phyloP scores from a whole-genome alignment of 768 basidiomycete genomes.

The Gyrodon lividus region DNA sequence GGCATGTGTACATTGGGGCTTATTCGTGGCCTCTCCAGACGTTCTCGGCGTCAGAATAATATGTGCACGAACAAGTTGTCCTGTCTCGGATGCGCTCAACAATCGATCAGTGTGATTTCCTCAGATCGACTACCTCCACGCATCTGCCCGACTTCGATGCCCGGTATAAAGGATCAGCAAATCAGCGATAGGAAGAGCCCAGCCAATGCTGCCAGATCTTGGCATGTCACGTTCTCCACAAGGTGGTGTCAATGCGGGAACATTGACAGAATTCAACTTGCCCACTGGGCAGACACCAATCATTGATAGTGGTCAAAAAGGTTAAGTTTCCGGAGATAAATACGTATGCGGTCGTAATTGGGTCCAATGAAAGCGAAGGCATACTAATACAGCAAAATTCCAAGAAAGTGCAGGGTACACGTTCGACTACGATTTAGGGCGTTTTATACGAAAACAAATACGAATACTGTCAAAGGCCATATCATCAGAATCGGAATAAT shows the following conservation, averaged over 20 bases:
- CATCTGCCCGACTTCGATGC: slow-evolving; percentile 16
- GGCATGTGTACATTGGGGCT: slow-evolving; percentile 10
- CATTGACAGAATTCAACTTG: slow-evolving; percentile 1
- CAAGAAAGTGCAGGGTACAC: slow-evolving; percentile 29
- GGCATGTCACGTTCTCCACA: not conserved
- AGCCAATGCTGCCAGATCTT: not conserved
- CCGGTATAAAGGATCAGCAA: slow-evolving; percentile 14
- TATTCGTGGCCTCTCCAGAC: slow-evolving; percentile 4
- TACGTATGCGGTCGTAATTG: slow-evolving; percentile 12
- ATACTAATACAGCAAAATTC: slow-evolving; percentile 29
- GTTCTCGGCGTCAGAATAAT: slow-evolving; percentile 1
- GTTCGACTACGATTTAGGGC: slow-evolving; percentile 13
- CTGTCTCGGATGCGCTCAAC: slow-evolving; percentile 9
- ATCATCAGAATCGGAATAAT: slow-evolving; percentile 14
- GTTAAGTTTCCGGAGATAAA: slow-evolving; percentile 21
- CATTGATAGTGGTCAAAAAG: slow-evolving; percentile 29
- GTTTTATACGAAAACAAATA: slow-evolving; percentile 27
- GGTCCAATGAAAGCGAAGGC: slow-evolving; percentile 20
- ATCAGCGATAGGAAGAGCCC: slow-evolving; percentile 4
- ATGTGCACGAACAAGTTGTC: not conserved
- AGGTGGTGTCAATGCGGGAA: not conserved
- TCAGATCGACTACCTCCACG: slow-evolving; percentile 19
- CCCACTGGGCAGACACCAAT: slow-evolving; percentile 13
- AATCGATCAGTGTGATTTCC: slow-evolving; percentile 21
- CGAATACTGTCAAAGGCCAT: slow-evolving; percentile 14